Conservation (phyloP, 768 basidiomycete genomes). For the Suillus fuscotomentosus region DNA sequence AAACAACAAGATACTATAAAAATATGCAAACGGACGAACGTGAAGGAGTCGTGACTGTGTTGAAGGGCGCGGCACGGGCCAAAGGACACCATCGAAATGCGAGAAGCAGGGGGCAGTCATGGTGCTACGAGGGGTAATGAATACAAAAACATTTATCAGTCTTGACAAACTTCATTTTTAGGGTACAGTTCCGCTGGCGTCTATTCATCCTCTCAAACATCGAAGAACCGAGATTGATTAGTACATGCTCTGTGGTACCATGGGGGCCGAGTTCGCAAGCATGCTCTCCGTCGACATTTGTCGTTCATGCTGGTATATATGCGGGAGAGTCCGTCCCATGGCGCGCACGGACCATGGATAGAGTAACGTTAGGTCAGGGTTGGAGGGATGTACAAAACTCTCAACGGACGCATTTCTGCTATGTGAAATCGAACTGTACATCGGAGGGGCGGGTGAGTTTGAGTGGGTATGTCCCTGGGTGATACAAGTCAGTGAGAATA, state of each 20-base stretch:
- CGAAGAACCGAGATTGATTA: conserved; percentile 7
- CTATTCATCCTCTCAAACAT: neutral
- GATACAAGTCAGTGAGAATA: neutral
- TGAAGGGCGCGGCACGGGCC: neutral
- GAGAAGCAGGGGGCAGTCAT: neutral
- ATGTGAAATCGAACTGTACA: conserved; percentile 4
- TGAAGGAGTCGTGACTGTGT: neutral
- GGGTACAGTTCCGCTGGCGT: conserved; percentile 8
- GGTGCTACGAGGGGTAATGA: neutral
- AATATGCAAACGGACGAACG: conserved; percentile 1
- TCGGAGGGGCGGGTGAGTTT: conserved; percentile 4
- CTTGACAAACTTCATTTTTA: conserved; percentile 4
- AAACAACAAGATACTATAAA: conserved; percentile 7
- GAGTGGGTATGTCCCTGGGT: neutral
- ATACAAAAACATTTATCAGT: conserved; percentile 12
- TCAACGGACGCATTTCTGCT: conserved; percentile 23
- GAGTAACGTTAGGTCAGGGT: conserved; percentile 28
- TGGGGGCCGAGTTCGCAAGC: conserved; percentile 23
- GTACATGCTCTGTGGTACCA: conserved; percentile 19
- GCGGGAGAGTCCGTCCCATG: conserved; percentile 29
- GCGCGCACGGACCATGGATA: conserved; percentile 38
- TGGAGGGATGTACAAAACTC: conserved; percentile 15
- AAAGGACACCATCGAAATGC: neutral
- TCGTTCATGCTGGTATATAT: conserved; percentile 17
- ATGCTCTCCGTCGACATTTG: conserved; percentile 27